Base-by-base conservation (phyloP, 2,329 filamentous ascomycete species). In the Sporothrix brunneoviolacea region DNA sequence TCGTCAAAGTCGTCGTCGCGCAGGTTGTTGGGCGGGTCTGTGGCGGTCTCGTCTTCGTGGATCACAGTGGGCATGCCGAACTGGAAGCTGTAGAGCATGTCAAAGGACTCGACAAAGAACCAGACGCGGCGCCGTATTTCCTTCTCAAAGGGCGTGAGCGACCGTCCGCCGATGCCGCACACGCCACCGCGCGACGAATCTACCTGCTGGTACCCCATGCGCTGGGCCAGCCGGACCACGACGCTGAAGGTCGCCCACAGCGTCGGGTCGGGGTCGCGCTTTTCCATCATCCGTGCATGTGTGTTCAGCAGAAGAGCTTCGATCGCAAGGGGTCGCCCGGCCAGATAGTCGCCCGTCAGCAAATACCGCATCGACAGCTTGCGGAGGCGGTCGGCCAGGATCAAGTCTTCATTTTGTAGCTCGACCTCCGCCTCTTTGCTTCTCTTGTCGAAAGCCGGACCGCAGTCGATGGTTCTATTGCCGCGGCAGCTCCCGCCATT, bases 1-100 rank as follows among this genome's bases (percentile, higher is more conserved):
- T 81, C 75, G 54, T 74, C 72, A 57, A 86, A 83, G 60, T 87
- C 83, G 28, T 80, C 75, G 61, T 88, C 83, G 48, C 76, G 71
- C 28, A 86, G 63, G 62, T 86, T 86, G 22, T 72, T 69, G 10
- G 83, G 83, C 15, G 79, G 63, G 2, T 72, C 67, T 0, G 80
- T 83, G 58, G 86, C 83, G 30, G 74, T 77, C 55, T 86, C 82
- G 35, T 82, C 76, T 18, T 74, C 70, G 50, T 80, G 73, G 27
- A 77, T 66, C 48, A 74, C 33, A 12, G 57, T 48, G 13, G 58
- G 58, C 48, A 61, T 69, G 18, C 75, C 74, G 10, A 73, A 67
- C 59, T 76, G 72, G 54, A 76, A 73, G 5, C 72, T 74, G 54
- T 72, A 72, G 8, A 77, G 57, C 13, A 75, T 60, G 54, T 77